These are phyloP conservation scores for Suhomyces maxii DNA, from an alignment of 1,139 yeast genomes.

Conservation along the genomic window DNA sequence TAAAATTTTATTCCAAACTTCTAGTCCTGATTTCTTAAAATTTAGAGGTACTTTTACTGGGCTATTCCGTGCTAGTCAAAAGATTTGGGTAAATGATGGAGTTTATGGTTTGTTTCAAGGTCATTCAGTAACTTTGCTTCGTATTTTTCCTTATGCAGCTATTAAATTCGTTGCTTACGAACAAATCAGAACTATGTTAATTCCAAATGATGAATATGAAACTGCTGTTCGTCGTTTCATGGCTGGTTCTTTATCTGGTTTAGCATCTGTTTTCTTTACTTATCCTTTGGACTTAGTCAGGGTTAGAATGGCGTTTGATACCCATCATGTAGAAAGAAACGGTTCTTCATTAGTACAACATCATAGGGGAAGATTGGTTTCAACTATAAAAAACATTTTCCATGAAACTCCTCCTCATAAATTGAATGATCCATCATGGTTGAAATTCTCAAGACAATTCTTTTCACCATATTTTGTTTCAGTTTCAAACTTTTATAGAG, in stretches of 20 bases:
- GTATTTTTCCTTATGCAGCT: constrained; percentile 97
- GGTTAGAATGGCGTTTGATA: constrained; percentile 89
- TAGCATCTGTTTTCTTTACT: constrained; percentile 83
- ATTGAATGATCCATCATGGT: constrained; percentile 39
- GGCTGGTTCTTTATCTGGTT: constrained; percentile 90
- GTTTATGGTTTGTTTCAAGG: constrained; percentile 85
- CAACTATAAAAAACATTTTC: constrained; percentile 58
- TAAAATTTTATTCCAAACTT: constrained; percentile 90
- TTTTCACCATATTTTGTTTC: constrained; percentile 40
- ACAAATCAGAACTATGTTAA: constrained; percentile 77
- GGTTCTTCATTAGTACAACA: constrained; percentile 16
- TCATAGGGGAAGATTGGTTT: constrained; percentile 52
- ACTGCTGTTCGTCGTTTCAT: constrained; percentile 76
- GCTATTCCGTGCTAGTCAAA: constrained; percentile 65
- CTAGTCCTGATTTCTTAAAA: constrained; percentile 82
- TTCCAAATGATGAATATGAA: constrained; percentile 73
- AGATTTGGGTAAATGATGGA: constrained; percentile 75
- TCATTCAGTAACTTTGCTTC: constrained; percentile 84
- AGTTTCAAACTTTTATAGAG: constrained; percentile 80
- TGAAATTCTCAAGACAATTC: constrained; percentile 32
- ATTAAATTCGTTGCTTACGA: constrained; percentile 97
- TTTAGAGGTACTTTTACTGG: constrained; percentile 84
- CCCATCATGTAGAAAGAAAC: constrained; percentile 29
- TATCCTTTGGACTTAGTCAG: constrained; percentile 90
- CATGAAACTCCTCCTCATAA: constrained; percentile 57